Conservation (phyloP, 345 rosid species). For the Lepidium sativum region DNA sequence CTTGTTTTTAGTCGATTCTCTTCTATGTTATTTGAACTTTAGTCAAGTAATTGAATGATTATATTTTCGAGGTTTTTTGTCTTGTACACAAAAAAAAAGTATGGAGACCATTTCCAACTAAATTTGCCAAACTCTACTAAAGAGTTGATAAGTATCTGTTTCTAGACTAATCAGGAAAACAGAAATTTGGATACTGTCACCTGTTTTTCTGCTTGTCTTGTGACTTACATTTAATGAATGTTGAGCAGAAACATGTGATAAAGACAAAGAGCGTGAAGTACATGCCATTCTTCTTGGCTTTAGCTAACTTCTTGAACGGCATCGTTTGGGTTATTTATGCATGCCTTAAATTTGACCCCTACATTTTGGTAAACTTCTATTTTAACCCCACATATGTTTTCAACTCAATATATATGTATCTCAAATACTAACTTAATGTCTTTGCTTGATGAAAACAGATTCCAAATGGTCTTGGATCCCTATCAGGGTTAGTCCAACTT, state of each 20-base stretch:
- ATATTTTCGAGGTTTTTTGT: no score
- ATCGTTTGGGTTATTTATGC: conserved; percentile 52
- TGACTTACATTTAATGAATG: conserved; percentile 4
- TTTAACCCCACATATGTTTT: not conserved
- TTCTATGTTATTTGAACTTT: no score
- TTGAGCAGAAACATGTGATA: conserved; percentile 49
- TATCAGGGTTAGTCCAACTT: conserved; percentile 49
- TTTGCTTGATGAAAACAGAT: conserved; percentile 14
- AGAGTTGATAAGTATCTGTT: not conserved
- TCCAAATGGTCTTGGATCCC: conserved; percentile 45
- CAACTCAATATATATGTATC: not conserved
- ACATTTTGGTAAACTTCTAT: conserved; percentile 35
- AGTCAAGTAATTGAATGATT: no score
- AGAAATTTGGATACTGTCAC: not conserved
- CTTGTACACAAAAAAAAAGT: no score
- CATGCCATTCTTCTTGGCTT: conserved; percentile 66
- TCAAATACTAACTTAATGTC: not conserved
- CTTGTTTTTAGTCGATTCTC: no score
- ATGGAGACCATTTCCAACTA: no score
- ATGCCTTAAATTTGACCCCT: conserved; percentile 45
- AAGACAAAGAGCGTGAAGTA: conserved; percentile 75
- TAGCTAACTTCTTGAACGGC: conserved; percentile 48
- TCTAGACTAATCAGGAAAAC: not conserved
- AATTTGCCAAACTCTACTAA: no score
- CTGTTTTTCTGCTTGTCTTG: not conserved